Conservation (phyloP, 371 early-diverging fungal genomes). For the Blakeslea trispora region DNA sequence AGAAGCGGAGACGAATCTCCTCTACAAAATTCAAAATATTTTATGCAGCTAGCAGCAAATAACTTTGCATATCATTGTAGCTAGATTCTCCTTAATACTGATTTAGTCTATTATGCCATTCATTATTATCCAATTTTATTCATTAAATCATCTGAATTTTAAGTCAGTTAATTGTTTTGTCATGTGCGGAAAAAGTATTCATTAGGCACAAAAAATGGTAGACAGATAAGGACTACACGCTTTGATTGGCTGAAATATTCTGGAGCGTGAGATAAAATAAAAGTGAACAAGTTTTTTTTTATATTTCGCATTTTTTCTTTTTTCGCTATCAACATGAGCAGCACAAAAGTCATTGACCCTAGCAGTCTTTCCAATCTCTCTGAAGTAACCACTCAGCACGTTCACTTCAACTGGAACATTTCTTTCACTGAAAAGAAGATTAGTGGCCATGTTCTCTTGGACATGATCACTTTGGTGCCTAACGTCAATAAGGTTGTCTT, state of each 20-base stretch:
- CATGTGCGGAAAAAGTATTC: too few species aligned
- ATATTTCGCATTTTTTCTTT: neutral
- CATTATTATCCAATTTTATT: too few species aligned
- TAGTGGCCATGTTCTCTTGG: conserved; percentile 67
- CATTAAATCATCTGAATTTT: too few species aligned
- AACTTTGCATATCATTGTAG: too few species aligned
- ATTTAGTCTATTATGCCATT: too few species aligned
- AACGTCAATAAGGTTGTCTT: conserved; percentile 69
- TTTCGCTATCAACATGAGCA: neutral
- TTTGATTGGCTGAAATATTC: neutral
- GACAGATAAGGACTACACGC: neutral
- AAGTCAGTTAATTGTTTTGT: too few species aligned
- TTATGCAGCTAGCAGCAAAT: too few species aligned
- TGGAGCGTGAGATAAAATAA: neutral
- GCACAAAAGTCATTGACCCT: conserved; percentile 61
- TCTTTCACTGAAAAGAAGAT: conserved; percentile 77
- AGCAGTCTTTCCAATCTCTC: conserved; percentile 83
- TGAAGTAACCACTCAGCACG: conserved; percentile 69
- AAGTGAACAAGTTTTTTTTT: neutral
- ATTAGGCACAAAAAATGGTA: conserved; percentile 17
- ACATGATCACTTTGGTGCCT: conserved; percentile 50
- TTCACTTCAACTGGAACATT: conserved; percentile 75
- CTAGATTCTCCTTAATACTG: too few species aligned
- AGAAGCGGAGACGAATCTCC: too few species aligned
- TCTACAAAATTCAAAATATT: too few species aligned